phyloP scores from a whole-genome alignment of 2,329 filamentous ascomycete genomes.

The Epichloe brachyelytri region DNA sequence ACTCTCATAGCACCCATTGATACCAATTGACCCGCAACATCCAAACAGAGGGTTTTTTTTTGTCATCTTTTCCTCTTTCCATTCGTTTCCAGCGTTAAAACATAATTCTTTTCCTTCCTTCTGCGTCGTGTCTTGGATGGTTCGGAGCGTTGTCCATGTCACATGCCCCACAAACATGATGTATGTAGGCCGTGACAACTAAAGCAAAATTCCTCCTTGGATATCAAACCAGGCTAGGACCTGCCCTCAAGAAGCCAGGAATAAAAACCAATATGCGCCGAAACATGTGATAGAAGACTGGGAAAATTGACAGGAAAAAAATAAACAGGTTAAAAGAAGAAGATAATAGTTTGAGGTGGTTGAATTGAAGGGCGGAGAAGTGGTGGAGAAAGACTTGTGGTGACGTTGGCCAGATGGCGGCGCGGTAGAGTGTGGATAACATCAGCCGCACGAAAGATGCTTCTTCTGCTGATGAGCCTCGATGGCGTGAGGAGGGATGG shows the following conservation, averaged over 20 bases:
- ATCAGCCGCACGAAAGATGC: background rate
- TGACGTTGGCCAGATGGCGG: background rate
- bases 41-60: background rate
- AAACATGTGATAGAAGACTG: constrained; percentile 1
- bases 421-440: background rate
- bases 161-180: background rate
- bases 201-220: constrained; percentile 1
- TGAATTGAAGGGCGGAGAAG: background rate
- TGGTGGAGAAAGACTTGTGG: background rate
- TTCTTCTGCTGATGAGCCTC: background rate
- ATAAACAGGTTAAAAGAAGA: background rate
- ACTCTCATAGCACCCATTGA: background rate
- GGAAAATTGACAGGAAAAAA: background rate
- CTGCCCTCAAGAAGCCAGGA: background rate
- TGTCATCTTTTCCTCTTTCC: background rate
- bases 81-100: background rate
- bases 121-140: background rate
- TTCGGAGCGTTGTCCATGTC: background rate
- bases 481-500: background rate
- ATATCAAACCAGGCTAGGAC: constrained; percentile 6
- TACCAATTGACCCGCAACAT: background rate
- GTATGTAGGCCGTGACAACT: constrained; percentile 1
- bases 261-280: constrained; percentile 1
- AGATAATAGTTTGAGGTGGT: background rate
- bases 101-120: background rate